Evolutionary conservation across 768 basidiomycete species (phyloP).

Genomic region (Amyloporia xantha): DNA sequence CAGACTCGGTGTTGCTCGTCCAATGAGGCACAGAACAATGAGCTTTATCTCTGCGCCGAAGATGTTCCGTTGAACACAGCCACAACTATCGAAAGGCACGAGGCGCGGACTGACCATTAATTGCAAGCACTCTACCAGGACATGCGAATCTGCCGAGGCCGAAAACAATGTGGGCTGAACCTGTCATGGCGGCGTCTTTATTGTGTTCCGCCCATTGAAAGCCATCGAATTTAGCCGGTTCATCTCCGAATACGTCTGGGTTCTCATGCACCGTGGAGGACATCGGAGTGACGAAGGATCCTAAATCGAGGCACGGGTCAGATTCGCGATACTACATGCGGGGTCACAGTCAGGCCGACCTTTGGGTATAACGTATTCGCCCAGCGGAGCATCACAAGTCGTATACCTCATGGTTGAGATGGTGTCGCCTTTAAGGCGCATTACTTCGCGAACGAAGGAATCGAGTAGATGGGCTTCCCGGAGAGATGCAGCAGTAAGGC

Average conservation of each 20-base stretch:
- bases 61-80: not conserved
- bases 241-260: slow-evolving; percentile 18
- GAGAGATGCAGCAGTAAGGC: slow-evolving; percentile 22
- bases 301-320: slow-evolving; percentile 6
- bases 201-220: slow-evolving; percentile 25
- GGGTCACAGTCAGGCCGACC: slow-evolving; percentile 10
- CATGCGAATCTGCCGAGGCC: slow-evolving; percentile 30
- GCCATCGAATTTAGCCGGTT: slow-evolving; percentile 23
- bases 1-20: slow-evolving; percentile 24
- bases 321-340: not conserved
- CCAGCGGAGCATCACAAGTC: slow-evolving; percentile 21
- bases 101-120: slow-evolving; percentile 20
- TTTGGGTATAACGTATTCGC: slow-evolving; percentile 25
- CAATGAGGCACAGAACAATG: slow-evolving; percentile 26
- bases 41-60: slow-evolving; percentile 27
- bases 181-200: slow-evolving; percentile 26
- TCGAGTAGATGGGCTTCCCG: slow-evolving; percentile 25
- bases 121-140: slow-evolving; percentile 27
- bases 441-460: slow-evolving; percentile 31
- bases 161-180: slow-evolving; percentile 26
- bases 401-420: slow-evolving; percentile 25
- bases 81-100: not conserved
- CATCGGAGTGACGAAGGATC: slow-evolving; percentile 25
- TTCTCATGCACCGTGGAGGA: slow-evolving; percentile 25
- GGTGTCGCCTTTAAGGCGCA: slow-evolving; percentile 32